phyloP scores from a whole-genome alignment of 306 rosid genomes.

The Calophaca sinica region DNA sequence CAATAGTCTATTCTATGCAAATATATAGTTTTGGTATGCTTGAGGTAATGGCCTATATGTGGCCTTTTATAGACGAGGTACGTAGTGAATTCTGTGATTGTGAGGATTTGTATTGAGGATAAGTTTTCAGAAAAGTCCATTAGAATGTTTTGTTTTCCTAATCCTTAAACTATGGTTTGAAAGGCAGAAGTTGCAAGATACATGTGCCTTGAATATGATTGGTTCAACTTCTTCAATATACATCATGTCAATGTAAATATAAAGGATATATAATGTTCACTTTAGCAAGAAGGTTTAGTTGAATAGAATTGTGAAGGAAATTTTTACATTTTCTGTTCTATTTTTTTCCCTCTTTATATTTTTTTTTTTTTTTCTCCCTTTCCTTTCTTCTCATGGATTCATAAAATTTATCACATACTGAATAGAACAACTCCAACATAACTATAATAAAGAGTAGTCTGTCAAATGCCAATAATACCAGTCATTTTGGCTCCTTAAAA shows the following conservation, averaged over 20 bases:
- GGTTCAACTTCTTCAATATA: constrained; percentile 34
- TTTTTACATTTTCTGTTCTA: background rate
- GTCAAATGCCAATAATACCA: too few relatives aligned
- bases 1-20: background rate
- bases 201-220: background rate
- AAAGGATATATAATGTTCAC: background rate
- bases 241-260: background rate
- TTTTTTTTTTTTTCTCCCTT: background rate
- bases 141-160: background rate
- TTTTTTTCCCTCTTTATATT: too few relatives aligned
- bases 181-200: background rate
- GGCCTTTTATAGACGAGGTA: constrained; percentile 48
- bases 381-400: background rate
- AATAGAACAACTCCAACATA: background rate
- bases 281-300: too few relatives aligned
- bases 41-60: constrained; percentile 2
- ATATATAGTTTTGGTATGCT: constrained; percentile 5
- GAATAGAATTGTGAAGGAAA: too few relatives aligned
- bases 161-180: background rate
- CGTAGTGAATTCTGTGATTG: background rate
- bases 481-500: too few relatives aligned
- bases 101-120: constrained; percentile 10
- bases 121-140: background rate
- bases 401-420: too few relatives aligned
- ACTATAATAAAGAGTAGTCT: too few relatives aligned